Evolutionary conservation across 129 eudicot species (phyloP), one percentile per base, ranked within the genome.

Genomic region (Flaveria robusta): DNA sequence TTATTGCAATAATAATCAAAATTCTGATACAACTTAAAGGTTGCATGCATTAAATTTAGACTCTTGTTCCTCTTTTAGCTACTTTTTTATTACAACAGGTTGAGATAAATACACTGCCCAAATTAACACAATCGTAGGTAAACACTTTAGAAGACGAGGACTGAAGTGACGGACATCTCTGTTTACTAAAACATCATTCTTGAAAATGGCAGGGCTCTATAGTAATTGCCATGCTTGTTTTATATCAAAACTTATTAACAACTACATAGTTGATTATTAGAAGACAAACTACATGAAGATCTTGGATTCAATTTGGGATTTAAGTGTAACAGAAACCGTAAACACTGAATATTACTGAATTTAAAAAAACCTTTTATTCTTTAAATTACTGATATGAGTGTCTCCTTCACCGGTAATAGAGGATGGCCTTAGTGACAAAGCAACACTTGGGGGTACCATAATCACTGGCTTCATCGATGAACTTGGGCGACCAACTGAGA

Each of bases 371-470:
- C 89, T 89, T 82, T 84, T 92, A 66, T 87, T 88, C 81, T 67
- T 87, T 62, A 55, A 75, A 72, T 18, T 24, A 64, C 78, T 83
- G 26, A 76, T 50, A 11, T 73, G 86, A 68, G 74, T 14, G 58
- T 84, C 96, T 62, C 78, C 73, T 20, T 88, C 81, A 81, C 77
- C 34, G 4, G 78, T 75, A 10, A 85, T 74, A 47, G 74, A 16
- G 63, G 72, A 81, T 31, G 86, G 85, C 83, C 84, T 88, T 23
- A 85, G 69, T 55, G 88, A 66, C 62, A 83, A 58, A 80, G 90
- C 83, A 29, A 90, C 90, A 77, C 74, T 68, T 4, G 94, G 78
- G 26, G 94, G 98, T 52, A 92, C 92, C 84, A 82, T 83, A 15
- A 84, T 78, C 73, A 76, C 78, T 4, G 90, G 60, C 78, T 86